A percentile compares a stretch with the other conserved stretches of the same genome.
phyloP scores from a whole-genome alignment of 2,329 filamentous ascomycete species.

The Diplodia mutila region DNA sequence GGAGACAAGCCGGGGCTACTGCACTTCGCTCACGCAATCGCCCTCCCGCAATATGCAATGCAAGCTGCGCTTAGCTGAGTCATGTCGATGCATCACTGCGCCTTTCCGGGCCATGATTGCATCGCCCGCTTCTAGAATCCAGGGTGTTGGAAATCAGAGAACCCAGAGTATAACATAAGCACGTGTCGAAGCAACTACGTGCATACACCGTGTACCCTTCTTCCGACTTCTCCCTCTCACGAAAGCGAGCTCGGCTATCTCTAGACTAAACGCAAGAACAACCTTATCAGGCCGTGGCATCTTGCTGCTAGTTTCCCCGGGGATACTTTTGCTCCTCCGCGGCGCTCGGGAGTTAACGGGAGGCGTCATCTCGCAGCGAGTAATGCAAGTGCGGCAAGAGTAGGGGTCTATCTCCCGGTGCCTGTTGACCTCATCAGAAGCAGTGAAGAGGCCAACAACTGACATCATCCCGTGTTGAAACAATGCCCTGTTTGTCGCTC shows the following conservation, averaged over 20 bases:
- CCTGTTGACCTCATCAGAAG: not conserved
- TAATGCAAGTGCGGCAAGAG: not conserved
- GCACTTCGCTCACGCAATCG: conserved; percentile 8
- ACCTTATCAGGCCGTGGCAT: not conserved
- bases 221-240: not conserved
- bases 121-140: conserved; percentile 1
- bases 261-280: not conserved
- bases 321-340: not conserved
- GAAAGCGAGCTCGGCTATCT: not conserved
- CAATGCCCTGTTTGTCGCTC: not conserved
- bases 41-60: not conserved
- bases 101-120: not conserved
- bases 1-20: conserved; percentile 4
- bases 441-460: not conserved
- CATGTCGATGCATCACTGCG: not conserved
- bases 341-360: conserved; percentile 8
- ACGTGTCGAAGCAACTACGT: not conserved
- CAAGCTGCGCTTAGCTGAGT: conserved; percentile 2
- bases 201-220: not conserved
- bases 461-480: not conserved
- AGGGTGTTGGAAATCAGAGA: conserved; percentile 12
- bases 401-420: not conserved
- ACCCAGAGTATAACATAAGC: no score
- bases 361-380: not conserved
- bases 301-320: not conserved